These are phyloP conservation scores for Ascochyta pisi DNA, from an alignment of 2,329 filamentous ascomycete species.

Conservation along the genomic window DNA sequence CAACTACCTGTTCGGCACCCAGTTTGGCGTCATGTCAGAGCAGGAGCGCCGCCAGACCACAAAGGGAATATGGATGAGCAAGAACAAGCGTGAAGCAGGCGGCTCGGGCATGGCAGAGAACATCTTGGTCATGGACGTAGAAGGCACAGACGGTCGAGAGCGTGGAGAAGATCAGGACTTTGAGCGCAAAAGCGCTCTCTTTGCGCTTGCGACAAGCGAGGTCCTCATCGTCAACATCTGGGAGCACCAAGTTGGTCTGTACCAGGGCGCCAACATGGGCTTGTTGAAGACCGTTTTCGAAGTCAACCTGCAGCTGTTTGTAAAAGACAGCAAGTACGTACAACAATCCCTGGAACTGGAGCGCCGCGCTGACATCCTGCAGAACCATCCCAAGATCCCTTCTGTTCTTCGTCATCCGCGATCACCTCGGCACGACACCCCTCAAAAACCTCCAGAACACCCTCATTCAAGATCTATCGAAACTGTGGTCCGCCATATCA, in stretches of 20 bases:
- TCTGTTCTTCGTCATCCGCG: constrained; percentile 97
- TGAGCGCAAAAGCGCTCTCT: constrained; percentile 96
- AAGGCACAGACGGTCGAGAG: constrained; percentile 95
- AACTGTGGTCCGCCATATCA: constrained; percentile 91
- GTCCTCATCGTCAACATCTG: constrained; percentile 98
- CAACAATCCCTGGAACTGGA: background rate
- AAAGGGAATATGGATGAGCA: constrained; percentile 99
- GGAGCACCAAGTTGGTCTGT: constrained; percentile 98
- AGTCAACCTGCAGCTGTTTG: constrained; percentile 94
- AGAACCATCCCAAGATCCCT: constrained; percentile 88
- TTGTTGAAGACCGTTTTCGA: constrained; percentile 98
- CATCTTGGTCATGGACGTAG: constrained; percentile 98
- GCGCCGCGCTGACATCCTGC: constrained; percentile 28
- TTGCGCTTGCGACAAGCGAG: constrained; percentile 96
- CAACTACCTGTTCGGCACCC: constrained; percentile 93
- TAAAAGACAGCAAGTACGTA: constrained; percentile 89
- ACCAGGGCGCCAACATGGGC: constrained; percentile 99
- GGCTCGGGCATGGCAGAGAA: constrained; percentile 84
- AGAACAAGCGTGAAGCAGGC: constrained; percentile 74
- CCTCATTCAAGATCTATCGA: constrained; percentile 84
- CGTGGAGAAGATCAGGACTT: constrained; percentile 98
- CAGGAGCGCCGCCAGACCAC: constrained; percentile 93
- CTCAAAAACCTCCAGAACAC: constrained; percentile 89
- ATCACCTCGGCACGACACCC: constrained; percentile 91
- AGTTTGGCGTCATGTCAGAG: constrained; percentile 98